These are phyloP conservation scores for Aspergillus sclerotiicarbonarius DNA, from an alignment of 495 filamentous ascomycete genomes.

Conservation along the genomic window DNA sequence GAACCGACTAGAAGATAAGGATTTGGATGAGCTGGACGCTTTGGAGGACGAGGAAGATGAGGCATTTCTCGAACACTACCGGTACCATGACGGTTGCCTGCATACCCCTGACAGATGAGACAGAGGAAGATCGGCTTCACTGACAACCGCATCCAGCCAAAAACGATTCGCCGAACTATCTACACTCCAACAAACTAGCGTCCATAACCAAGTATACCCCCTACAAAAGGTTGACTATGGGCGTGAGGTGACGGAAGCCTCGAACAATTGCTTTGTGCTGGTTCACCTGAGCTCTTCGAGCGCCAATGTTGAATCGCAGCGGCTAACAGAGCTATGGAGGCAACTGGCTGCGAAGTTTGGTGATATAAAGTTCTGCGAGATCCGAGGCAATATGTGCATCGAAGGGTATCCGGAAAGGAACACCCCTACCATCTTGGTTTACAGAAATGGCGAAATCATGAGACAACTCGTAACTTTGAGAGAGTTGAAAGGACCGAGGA, in stretches of 20 bases:
- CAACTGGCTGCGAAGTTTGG: conserved; percentile 78
- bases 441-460: conserved; percentile 86
- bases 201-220: conserved; percentile 88
- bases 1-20: conserved; percentile 88
- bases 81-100: conserved; percentile 35
- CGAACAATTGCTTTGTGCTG: conserved; percentile 67
- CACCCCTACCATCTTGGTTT: conserved; percentile 90
- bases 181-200: conserved; percentile 65
- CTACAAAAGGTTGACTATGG: conserved; percentile 91
- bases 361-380: conserved; percentile 97
- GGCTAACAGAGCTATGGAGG: conserved; percentile 84
- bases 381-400: conserved; percentile 88
- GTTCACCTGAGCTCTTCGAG: conserved; percentile 82
- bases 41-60: conserved; percentile 96
- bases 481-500: conserved; percentile 69
- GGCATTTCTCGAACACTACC: conserved; percentile 80
- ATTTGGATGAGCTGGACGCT: conserved; percentile 87
- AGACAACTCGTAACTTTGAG: conserved; percentile 83
- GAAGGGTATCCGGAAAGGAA: conserved; percentile 94
- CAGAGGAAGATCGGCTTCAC: conserved; percentile 6
- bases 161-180: conserved; percentile 80
- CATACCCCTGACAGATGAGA: not conserved
- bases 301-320: conserved; percentile 77
- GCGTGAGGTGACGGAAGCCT: conserved; percentile 90
- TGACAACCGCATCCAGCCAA: conserved; percentile 47